A percentile compares a stretch with the other conserved stretches of the same genome.
phyloP scores from a whole-genome alignment of 1,139 yeast genomes.

The Arxiozyma telluris region DNA sequence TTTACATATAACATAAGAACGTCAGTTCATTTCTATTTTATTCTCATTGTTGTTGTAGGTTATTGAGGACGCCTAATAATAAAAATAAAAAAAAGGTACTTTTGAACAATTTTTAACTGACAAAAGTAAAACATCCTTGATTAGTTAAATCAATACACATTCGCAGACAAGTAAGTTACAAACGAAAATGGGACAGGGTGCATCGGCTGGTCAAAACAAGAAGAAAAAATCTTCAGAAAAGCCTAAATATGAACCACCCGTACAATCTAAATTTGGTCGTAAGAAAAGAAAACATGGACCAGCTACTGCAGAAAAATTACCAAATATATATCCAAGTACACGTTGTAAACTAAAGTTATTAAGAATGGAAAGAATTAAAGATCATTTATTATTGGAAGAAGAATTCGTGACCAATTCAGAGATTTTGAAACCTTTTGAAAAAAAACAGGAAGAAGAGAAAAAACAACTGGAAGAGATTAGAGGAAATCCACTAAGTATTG shows the following conservation, averaged over 20 bases:
- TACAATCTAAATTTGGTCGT: constrained; percentile 77
- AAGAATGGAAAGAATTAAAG: constrained; percentile 93
- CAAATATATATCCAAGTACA: constrained; percentile 83
- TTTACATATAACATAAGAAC: too few species aligned
- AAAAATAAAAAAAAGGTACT: too few species aligned
- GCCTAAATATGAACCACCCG: constrained; percentile 98
- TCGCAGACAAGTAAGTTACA: background rate
- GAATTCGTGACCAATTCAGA: constrained; percentile 95
- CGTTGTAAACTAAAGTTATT: constrained; percentile 85
- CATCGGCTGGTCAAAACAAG: constrained; percentile 66
- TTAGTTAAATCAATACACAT: too few species aligned
- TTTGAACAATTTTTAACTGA: too few species aligned
- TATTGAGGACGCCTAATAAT: too few species aligned
- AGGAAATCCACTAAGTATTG: constrained; percentile 95
- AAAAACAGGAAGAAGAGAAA: constrained; percentile 92
- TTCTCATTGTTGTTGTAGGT: too few species aligned
- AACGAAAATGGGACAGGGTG: constrained; percentile 62
- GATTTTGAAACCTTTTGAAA: constrained; percentile 90
- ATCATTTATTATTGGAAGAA: constrained; percentile 87
- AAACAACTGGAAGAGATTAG: constrained; percentile 91
- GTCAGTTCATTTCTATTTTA: too few species aligned
- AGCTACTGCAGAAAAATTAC: constrained; percentile 77
- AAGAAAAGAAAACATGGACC: constrained; percentile 83
- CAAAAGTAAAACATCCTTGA: background rate
- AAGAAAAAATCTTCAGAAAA: constrained; percentile 73